phyloP scores from a whole-genome alignment of 108 stramenopile genomes.

The Nitzschia sp. region DNA sequence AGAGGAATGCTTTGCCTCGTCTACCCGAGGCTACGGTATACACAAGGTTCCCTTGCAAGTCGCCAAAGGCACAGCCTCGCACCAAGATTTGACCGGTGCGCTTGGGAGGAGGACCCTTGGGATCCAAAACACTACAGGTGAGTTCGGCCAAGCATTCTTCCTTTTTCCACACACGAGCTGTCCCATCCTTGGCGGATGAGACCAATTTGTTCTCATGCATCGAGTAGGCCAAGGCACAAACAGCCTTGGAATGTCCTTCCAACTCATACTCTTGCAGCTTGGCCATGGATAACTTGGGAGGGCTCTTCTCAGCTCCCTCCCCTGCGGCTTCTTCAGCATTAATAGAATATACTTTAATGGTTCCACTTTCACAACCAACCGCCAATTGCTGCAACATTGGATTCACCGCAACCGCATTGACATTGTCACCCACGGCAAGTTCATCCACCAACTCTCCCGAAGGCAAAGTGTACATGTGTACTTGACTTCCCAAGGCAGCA shows the following conservation, averaged over 20 bases:
- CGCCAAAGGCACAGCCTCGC: constrained; percentile 80
- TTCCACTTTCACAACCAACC: constrained; percentile 80
- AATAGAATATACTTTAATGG: constrained; percentile 49
- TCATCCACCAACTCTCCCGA: constrained; percentile 20
- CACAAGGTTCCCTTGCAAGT: constrained; percentile 66
- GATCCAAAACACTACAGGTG: constrained; percentile 47
- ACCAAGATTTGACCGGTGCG: constrained; percentile 65
- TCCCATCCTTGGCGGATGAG: constrained; percentile 81
- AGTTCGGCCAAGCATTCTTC: constrained; percentile 31
- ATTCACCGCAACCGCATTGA: constrained; percentile 46
- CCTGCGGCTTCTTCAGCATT: constrained; percentile 24
- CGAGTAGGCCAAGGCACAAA: constrained; percentile 63
- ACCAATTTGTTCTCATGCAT: constrained; percentile 47
- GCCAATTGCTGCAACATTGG: constrained; percentile 49
- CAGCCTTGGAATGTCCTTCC: constrained; percentile 68
- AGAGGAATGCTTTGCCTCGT: constrained; percentile 65
- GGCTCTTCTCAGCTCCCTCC: not conserved
- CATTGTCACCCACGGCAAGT: constrained; percentile 29
- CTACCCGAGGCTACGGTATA: constrained; percentile 75
- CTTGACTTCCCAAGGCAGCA: constrained; percentile 36
- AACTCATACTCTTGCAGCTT: constrained; percentile 31
- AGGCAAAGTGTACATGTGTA: constrained; percentile 39
- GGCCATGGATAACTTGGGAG: constrained; percentile 1
- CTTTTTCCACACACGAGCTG: constrained; percentile 63
- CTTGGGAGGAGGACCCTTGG: constrained; percentile 59